Base-by-base conservation (phyloP, 2,329 filamentous ascomycete species). In the Intubia oerlemansii region DNA sequence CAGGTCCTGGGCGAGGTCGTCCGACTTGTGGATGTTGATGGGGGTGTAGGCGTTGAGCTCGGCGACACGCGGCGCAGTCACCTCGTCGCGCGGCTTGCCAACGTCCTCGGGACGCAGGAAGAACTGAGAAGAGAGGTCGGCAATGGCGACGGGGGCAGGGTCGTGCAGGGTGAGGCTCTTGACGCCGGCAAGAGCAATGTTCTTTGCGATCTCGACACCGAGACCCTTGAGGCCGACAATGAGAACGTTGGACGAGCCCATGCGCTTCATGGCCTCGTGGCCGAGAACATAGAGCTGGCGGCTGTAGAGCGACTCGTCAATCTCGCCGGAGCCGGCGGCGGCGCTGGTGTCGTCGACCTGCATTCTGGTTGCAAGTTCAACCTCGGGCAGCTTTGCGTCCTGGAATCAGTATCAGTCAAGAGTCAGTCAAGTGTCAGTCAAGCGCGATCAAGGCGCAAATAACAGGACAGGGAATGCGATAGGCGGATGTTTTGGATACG, bases 171-270 rank as follows among this genome's bases (percentile, higher is more conserved):
- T 88, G 41, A 98, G 58, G 46, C 84, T 93, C 64, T 98, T 98
- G 54, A 98, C 88, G 49, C 88, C 88, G 42, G 88, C 88, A 42
- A 98, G 73, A 34, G 88, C 88, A 45, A 98, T 81, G 46, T 98
- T 98, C 66, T 98, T 98, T 45, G 88, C 85, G 43, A 98, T 88
- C 55, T 98, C 88, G 32, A 93, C 85, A 57, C 88, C 88, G 23
- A 98, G 66, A 29, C 88, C 88, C 51, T 88, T 85, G 40, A 95
- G 59, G 38, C 88, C 88, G 36, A 85, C 77, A 32, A 98, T 64
- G 30, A 98, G 76, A 34, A 98, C 68, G 47, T 95, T 90, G 31
- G 88, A 95, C 36, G 82, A 79, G 45, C 84, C 70, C 88, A 98
- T 98, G 45, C 88, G 82, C 64, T 91, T 95, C 88, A 98, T 98